Evolutionary conservation across 2,329 filamentous ascomycete species (phyloP).

Genomic region (Diaporthe aspalathi): DNA sequence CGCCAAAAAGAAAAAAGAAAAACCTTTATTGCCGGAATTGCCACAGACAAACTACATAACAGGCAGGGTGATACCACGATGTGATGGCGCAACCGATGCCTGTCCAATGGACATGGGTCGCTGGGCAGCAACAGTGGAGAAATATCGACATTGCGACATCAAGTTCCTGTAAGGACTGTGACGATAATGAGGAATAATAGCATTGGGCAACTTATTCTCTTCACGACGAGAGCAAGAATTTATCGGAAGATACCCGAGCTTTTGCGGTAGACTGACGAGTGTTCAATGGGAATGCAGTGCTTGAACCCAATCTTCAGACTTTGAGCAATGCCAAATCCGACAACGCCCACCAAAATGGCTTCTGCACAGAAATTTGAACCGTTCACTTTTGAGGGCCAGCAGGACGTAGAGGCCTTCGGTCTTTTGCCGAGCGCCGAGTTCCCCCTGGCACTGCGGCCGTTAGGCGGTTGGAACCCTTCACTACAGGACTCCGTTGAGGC

Average conservation of each 20-base stretch:
- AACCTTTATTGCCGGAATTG: neutral
- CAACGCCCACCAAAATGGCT: neutral
- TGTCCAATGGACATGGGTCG: neutral
- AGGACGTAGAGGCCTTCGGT: neutral
- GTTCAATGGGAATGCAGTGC: neutral
- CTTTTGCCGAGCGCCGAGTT: constrained; percentile 16
- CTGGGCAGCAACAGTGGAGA: constrained; percentile 1
- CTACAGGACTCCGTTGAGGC: constrained; percentile 39
- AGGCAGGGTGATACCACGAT: constrained; percentile 1
- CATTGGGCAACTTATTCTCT: neutral
- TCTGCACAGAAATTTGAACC: neutral
- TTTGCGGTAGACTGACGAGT: no score
- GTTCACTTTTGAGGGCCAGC: constrained; percentile 19
- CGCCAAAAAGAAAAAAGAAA: no score
- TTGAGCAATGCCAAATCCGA: neutral
- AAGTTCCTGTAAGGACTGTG: neutral
- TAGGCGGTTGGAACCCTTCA: constrained; percentile 27
- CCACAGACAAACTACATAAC: no score
- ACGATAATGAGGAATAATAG: no score
- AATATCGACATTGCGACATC: neutral
- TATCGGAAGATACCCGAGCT: neutral
- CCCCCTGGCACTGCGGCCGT: constrained; percentile 22
- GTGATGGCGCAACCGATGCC: constrained; percentile 10
- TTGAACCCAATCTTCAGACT: neutral
- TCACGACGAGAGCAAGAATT: neutral